A percentile compares a stretch with the other conserved stretches of the same genome.
These are phyloP conservation scores for Albophoma yamanashiensis DNA, from an alignment of 2,329 filamentous ascomycete genomes.

Conservation along the genomic window DNA sequence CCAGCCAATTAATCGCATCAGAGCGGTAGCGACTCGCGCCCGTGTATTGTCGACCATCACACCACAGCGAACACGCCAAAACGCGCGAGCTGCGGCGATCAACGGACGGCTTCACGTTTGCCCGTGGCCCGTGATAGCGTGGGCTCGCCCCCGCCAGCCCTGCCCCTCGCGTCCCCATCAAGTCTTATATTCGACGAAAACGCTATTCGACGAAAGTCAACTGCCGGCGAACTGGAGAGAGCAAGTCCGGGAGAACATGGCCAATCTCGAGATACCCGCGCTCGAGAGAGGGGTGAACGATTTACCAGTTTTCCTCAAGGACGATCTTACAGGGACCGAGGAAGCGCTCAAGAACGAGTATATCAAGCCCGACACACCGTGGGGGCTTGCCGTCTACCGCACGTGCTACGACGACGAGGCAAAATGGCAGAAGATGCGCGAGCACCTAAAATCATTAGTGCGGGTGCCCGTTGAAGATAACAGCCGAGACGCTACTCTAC, in stretches of 20 bases:
- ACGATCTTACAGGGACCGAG: background rate
- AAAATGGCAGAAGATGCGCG: background rate
- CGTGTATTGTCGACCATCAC: background rate
- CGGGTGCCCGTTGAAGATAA: background rate
- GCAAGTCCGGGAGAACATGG: background rate
- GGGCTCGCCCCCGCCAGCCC: background rate
- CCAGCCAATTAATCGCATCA: background rate
- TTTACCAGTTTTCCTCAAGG: background rate
- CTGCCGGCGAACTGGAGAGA: background rate
- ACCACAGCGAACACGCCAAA: background rate
- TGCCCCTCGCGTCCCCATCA: background rate
- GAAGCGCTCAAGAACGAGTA: background rate
- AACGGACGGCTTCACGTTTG: background rate
- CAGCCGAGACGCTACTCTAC: background rate
- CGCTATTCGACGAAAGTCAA: background rate
- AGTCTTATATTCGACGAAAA: background rate
- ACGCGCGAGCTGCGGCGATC: background rate
- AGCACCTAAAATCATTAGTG: background rate
- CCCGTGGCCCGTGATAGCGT: background rate
- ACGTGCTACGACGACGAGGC: background rate
- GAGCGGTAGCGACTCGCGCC: background rate
- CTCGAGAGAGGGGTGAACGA: background rate
- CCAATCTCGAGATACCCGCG: background rate
- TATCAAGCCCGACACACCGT: background rate
- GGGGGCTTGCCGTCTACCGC: background rate